phyloP scores from a whole-genome alignment of 1,284 basidiomycete species.

The Dichomitus squalens region DNA sequence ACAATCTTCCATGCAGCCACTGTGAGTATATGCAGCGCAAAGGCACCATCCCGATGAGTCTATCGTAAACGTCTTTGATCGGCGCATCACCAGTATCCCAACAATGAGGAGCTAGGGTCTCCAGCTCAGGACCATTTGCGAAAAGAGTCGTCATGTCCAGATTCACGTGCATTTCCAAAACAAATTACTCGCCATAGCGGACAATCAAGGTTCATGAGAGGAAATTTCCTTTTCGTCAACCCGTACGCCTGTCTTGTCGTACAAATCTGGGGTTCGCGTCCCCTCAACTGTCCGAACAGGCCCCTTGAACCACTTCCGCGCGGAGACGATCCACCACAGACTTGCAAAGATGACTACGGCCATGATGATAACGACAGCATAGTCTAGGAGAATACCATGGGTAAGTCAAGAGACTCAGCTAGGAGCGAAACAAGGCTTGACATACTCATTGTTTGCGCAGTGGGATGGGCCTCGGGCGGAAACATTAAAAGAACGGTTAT shows the following conservation, averaged over 20 bases:
- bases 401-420: background rate
- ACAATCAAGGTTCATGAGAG: conserved; percentile 24
- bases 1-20: no score
- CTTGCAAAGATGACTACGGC: conserved; percentile 65
- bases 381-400: conserved; percentile 44
- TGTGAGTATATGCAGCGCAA: no score
- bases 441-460: conserved; percentile 57
- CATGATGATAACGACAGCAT: conserved; percentile 66
- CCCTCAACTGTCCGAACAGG: conserved; percentile 58
- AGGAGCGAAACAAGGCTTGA: conserved; percentile 5
- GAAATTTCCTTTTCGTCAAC: background rate
- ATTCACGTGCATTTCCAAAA: no score
- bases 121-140: no score
- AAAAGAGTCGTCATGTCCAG: no score
- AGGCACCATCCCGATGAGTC: no score
- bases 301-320: conserved; percentile 70
- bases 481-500: conserved; percentile 64
- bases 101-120: no score
- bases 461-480: conserved; percentile 47
- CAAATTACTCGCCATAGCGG: no score
- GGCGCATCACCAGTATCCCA: no score
- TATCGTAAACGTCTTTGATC: no score
- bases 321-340: conserved; percentile 65
- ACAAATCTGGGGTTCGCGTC: background rate
- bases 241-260: background rate